Conservation (phyloP, 345 rosid species). For the Nasturtium officinale region DNA sequence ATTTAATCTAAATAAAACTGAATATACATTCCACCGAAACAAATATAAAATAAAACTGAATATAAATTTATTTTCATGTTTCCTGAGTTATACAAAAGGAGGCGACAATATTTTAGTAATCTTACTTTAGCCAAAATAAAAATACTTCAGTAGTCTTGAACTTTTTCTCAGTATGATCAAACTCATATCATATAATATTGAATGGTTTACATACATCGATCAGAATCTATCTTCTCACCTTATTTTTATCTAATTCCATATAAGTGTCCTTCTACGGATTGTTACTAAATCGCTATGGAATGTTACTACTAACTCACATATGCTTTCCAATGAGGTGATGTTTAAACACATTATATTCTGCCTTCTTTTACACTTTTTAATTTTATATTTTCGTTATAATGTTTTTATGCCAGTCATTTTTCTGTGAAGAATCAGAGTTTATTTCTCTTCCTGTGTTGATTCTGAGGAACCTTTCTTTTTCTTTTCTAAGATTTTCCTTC, state of each 20-base stretch:
- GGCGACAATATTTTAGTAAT: background rate
- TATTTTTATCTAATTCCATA: background rate
- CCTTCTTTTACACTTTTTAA: background rate
- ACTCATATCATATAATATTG: background rate
- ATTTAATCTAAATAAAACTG: background rate
- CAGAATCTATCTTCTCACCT: background rate
- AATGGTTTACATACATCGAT: background rate
- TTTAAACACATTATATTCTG: background rate
- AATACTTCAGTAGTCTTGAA: background rate
- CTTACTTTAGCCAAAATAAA: background rate
- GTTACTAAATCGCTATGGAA: background rate
- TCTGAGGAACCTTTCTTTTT: conserved; percentile 14
- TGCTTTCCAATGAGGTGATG: background rate
- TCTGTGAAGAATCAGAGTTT: background rate
- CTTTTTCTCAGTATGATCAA: background rate
- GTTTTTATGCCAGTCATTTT: background rate
- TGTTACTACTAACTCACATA: background rate
- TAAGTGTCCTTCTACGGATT: background rate
- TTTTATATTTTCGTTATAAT: background rate
- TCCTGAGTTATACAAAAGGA: background rate
- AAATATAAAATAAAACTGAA: too few species aligned
- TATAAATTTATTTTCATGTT: background rate
- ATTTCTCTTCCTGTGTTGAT: conserved; percentile 16
- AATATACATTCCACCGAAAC: too few species aligned
- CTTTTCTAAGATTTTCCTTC: background rate